Base-by-base conservation (phyloP, 1,284 basidiomycete species). In the Cutaneotrichosporon daszewskae region DNA sequence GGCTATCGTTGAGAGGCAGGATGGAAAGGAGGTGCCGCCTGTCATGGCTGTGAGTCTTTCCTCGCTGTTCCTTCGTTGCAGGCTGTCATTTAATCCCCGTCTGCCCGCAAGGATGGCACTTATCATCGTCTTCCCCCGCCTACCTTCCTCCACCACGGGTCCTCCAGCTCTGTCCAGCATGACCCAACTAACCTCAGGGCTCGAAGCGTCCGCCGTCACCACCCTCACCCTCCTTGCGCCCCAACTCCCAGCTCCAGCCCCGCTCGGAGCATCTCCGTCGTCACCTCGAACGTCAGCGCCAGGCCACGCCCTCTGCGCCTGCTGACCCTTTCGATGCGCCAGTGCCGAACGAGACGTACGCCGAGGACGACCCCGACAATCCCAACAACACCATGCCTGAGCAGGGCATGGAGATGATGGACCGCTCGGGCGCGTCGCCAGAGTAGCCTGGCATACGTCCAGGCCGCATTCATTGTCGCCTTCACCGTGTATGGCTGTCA, bases 21-120 rank as follows among this genome's bases (percentile, higher is more conserved):
- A 43, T 32, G 58, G 51, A 17, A 53, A 57, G 35, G 67, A 69
- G 48, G 57, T 68, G 11, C 67, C 67, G 0, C 67, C 67, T 16
- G 67, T 66, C 9, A 69, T 69, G 67, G 67, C 67, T 23, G 66
- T 67, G 46, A 56, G 65, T 66, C 11, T n/a, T n/a, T n/a, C n/a
- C n/a, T n/a, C n/a, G n/a, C n/a, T n/a, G n/a, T 12, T 29, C 6
- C 28, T 14, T 29, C 13, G 28, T 29, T 29, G 28, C 13, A 13
- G 28, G 5, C 28, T 29, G 12, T 13, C 12, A 16, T 5, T 29
- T 12, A 12, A 29, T 29, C 13, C 28, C n/a, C n/a, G n/a, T n/a
- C n/a, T n/a, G n/a, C n/a, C n/a, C n/a, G n/a, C n/a, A n/a, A n/a
- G n/a, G n/a, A n/a, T n/a, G n/a, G n/a, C n/a, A n/a, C n/a, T n/a